These are phyloP conservation scores for Westerdykella aurantiaca DNA, from an alignment of 2,329 filamentous ascomycete species.

Conservation along the genomic window DNA sequence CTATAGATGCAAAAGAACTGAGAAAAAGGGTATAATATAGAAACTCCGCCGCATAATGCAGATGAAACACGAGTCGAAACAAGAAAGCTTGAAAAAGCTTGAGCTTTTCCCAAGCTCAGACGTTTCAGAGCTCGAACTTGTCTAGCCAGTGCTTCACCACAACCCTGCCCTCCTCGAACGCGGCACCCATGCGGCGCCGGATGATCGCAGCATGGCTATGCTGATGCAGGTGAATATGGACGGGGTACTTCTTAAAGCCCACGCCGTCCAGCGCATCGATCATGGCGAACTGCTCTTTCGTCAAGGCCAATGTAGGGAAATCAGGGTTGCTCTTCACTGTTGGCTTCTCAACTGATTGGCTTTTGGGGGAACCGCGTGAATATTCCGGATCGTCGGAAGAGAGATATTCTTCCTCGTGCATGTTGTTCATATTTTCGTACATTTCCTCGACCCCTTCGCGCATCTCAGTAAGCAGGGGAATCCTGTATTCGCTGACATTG, in stretches of 20 bases:
- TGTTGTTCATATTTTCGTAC: constrained; percentile 66
- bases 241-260: constrained; percentile 54
- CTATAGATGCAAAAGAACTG: no score
- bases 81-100: background rate
- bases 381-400: constrained; percentile 42
- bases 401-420: constrained; percentile 67
- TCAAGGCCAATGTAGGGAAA: constrained; percentile 69
- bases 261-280: constrained; percentile 66
- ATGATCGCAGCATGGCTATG: constrained; percentile 88
- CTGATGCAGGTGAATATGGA: constrained; percentile 69
- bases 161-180: constrained; percentile 68
- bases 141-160: constrained; percentile 78
- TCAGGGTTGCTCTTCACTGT: constrained; percentile 36
- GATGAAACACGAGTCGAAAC: no score
- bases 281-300: constrained; percentile 77
- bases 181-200: constrained; percentile 60
- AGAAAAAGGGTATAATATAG: no score
- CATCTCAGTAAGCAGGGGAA: constrained; percentile 69
- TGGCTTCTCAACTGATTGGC: constrained; percentile 26
- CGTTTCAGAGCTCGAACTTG: constrained; percentile 52
- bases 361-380: constrained; percentile 19
- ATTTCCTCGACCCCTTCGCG: constrained; percentile 70
- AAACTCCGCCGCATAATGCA: no score
- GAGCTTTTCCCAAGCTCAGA: background rate
- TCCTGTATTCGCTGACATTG: constrained; percentile 63